Percentiles rank a stretch among this genome's conserved stretches.
phyloP scores from a whole-genome alignment of 1,284 basidiomycete genomes.

The Phellinidium pouzarii region DNA sequence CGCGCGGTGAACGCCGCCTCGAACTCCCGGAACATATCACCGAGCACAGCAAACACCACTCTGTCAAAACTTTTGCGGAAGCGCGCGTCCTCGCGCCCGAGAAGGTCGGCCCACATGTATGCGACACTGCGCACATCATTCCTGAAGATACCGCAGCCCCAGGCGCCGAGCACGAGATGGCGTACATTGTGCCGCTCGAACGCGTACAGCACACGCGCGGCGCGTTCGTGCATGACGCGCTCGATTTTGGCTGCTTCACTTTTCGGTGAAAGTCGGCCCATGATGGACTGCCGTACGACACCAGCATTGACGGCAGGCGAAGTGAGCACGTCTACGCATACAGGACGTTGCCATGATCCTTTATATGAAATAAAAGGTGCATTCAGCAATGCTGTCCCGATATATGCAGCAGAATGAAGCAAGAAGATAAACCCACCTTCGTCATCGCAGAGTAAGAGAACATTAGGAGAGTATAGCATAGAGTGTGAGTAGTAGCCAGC shows the following conservation, averaged over 20 bases:
- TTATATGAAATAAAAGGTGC: background rate
- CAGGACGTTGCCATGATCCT: conserved; percentile 41
- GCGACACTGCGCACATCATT: conserved; percentile 54
- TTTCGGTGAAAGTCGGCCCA: conserved; percentile 28
- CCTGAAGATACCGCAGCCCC: conserved; percentile 66
- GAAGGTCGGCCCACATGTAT: conserved; percentile 51
- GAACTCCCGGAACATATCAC: conserved; percentile 44
- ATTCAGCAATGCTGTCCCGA: background rate
- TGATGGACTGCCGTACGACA: conserved; percentile 38
- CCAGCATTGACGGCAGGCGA: conserved; percentile 66
- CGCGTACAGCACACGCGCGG: conserved; percentile 56
- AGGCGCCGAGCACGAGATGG: conserved; percentile 61
- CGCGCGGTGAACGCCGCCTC: conserved; percentile 31
- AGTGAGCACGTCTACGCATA: conserved; percentile 54
- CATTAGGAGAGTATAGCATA: conserved; percentile 22
- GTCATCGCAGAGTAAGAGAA: conserved; percentile 21
- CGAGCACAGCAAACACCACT: conserved; percentile 57
- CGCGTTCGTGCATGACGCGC: conserved; percentile 56
- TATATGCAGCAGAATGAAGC: background rate
- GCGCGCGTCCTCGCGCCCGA: conserved; percentile 39
- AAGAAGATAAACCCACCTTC: conserved; percentile 1
- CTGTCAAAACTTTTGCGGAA: conserved; percentile 52
- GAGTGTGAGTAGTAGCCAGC: conserved; percentile 23
- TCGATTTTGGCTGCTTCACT: conserved; percentile 39
- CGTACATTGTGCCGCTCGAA: conserved; percentile 52